Base-by-base conservation (phyloP, 2,329 filamentous ascomycete species). In the Aureobasidium uvarum region DNA sequence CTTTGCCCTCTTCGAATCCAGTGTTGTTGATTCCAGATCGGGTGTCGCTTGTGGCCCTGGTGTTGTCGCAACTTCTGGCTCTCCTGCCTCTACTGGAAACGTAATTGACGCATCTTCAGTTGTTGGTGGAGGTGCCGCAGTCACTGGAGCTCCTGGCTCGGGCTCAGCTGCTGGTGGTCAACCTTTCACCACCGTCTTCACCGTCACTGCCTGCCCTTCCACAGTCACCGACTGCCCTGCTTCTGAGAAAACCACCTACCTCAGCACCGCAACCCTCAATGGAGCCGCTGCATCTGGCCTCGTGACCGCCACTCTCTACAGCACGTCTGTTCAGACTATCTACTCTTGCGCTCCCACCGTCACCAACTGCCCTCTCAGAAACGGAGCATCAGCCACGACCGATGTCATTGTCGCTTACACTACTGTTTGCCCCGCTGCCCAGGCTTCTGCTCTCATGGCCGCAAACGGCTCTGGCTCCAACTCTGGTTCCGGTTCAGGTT, bases 371-470 rank as follows among this genome's bases (percentile, higher is more conserved):
- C 56, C 55, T n/a, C 25, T 28, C 7, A 50, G 33, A 18, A 18
- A 25, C 5, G 46, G 23, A 13, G 28, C 18, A 6, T 5, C 50
- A 0, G 14, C 23, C 2, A 20, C 38, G 2, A 63, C 46, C 28
- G 20, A 31, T 51, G 60, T 63, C 23, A 38, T 63, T 13, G 39
- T 45, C 16, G 50, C 60, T 16, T 52, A 51, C 60, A 63, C 76
- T n/a, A 75, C 73, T 43, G 70, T 74, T 69, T 79, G 77, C 69
- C 76, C 77, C 28, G 74, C 71, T 46, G 38, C 45, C 10, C 13
- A 28, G 25, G 45, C 23, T 28, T 28, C 60, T 16, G 33, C 39
- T 36, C 41, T 38, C 23, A 36, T 14, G 36, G 38, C 28, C 16
- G 20, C n/a, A 14, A 41, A 20, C 23, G 55, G 55, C 25, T 45